A percentile compares a stretch with the other conserved stretches of the same genome.
These are phyloP conservation scores for Pyricularia pennisetigena DNA, from an alignment of 2,329 filamentous ascomycete species.

Conservation along the genomic window DNA sequence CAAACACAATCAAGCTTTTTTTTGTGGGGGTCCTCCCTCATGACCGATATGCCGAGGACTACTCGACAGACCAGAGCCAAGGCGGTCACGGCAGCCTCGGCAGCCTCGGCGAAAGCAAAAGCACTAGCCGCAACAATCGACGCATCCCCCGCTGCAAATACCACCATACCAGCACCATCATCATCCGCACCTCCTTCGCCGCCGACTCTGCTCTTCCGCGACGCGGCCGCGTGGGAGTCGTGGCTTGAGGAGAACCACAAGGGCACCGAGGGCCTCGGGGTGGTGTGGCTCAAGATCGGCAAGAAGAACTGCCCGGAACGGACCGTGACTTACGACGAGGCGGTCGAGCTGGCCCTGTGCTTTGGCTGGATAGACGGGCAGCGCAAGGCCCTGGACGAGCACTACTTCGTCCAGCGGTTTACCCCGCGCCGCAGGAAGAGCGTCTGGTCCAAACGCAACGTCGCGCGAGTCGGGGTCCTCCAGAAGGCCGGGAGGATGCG, in stretches of 20 bases:
- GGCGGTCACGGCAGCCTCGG: background rate
- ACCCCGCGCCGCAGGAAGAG: conserved; percentile 45
- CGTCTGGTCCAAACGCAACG: conserved; percentile 51
- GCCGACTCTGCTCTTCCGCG: background rate
- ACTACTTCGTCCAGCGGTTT: conserved; percentile 44
- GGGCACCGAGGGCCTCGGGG: background rate
- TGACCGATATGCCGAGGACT: background rate
- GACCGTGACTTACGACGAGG: conserved; percentile 20
- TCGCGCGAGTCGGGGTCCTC: conserved; percentile 36
- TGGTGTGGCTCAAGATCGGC: conserved; percentile 3
- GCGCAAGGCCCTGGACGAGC: conserved; percentile 30
- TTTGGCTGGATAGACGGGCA: conserved; percentile 57
- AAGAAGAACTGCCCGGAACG: background rate
- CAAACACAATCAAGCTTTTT: background rate
- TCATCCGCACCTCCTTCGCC: background rate
- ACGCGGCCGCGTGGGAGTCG: conserved; percentile 3
- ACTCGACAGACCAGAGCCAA: background rate
- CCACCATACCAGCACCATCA: background rate
- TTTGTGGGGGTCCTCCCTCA: background rate
- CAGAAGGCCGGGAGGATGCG: conserved; percentile 9
- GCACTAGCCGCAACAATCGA: conserved; percentile 1
- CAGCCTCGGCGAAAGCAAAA: conserved; percentile 2
- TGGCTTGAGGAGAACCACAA: conserved; percentile 5
- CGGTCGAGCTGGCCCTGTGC: conserved; percentile 47
- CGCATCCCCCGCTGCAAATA: background rate